Percentiles rank a stretch among this genome's conserved stretches.
Evolutionary conservation across 2,329 filamentous ascomycete species (phyloP).

Genomic region (Beauveria varroae): DNA sequence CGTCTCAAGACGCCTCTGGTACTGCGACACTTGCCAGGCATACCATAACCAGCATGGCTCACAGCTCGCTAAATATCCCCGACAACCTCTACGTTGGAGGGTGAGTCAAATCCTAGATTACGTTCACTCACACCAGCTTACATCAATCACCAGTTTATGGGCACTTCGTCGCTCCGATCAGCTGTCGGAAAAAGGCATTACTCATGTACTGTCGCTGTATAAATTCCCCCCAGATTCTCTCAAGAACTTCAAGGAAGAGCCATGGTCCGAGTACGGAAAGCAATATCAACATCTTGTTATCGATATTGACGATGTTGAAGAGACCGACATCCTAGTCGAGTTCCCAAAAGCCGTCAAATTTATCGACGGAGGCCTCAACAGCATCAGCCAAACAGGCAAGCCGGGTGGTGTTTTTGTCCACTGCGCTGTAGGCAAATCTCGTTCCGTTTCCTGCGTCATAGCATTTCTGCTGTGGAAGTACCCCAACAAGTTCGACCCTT

Average conservation of each 20-base stretch:
- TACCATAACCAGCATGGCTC: constrained; percentile 3
- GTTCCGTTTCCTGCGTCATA: constrained; percentile 75
- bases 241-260: constrained; percentile 42
- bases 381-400: constrained; percentile 7
- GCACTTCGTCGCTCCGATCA: constrained; percentile 64
- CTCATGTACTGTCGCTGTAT: constrained; percentile 82
- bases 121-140: neutral
- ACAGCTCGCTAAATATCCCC: constrained; percentile 8
- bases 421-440: constrained; percentile 94
- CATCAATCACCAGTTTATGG: constrained; percentile 56
- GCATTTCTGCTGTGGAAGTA: constrained; percentile 75
- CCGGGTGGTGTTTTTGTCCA: constrained; percentile 46
- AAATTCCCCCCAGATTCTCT: constrained; percentile 38
- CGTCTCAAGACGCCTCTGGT: neutral
- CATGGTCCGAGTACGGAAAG: constrained; percentile 40
- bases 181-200: constrained; percentile 68
- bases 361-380: constrained; percentile 64
- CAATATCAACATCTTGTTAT: constrained; percentile 68
- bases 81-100: constrained; percentile 12
- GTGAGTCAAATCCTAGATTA: neutral
- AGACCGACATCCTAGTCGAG: constrained; percentile 77
- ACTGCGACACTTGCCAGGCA: too few species aligned
- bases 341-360: constrained; percentile 74
- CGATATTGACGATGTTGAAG: constrained; percentile 83
- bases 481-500: constrained; percentile 42